Evolutionary conservation across 1,139 yeast species (phyloP), one percentile per base, ranked within the genome.

Genomic region (Blastobotrys arbuscula): DNA sequence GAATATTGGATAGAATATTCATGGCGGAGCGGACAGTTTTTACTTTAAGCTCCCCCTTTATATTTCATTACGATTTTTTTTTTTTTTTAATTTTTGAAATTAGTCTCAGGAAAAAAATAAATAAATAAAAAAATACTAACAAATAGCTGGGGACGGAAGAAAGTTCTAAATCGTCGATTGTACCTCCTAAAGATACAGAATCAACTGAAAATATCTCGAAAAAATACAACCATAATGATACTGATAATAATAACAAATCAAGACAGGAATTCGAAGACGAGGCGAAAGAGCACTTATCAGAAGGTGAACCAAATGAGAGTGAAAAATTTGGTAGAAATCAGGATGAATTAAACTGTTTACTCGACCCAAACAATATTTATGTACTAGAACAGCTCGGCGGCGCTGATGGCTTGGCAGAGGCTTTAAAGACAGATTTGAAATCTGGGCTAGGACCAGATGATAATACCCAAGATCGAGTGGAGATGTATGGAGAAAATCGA

Each of bases 401-500:
- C 4, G 53, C 64, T 19, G 56, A 54, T 2, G 63, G 62, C 10
- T 59, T 71, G 8, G 63, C 61, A 8, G 42, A 45, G 10, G 59
- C 60, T 4, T 59, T 71, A 16, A 57, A 62, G 35, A 61, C 71
- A 12, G 53, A 68, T 51, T 47, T 62, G 13, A 50, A 56, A 9
- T 26, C 52, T 2, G 74, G 74, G 8, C 57, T 70, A 13, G 51
- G 51, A 19, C 55, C 55, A 30, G 52, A 53, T 13, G 58, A 53
- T 36, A 44, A 47, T 18, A 58, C 54, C 24, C 52, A 41, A 8
- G 49, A 46, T 18, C 69, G 96, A 44, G 59, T 58, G 10, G 55
- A 62, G 16, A 66, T 64, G 18, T 94, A 78, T 64, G 96, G 96
- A 28, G 68, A 65, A 21, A 92, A 92, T 64, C 67, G 62, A 33